Evolutionary conservation across 1,139 yeast species (phyloP), one percentile per base, ranked within the genome.

Genomic region (Hanseniaspora sp.): DNA sequence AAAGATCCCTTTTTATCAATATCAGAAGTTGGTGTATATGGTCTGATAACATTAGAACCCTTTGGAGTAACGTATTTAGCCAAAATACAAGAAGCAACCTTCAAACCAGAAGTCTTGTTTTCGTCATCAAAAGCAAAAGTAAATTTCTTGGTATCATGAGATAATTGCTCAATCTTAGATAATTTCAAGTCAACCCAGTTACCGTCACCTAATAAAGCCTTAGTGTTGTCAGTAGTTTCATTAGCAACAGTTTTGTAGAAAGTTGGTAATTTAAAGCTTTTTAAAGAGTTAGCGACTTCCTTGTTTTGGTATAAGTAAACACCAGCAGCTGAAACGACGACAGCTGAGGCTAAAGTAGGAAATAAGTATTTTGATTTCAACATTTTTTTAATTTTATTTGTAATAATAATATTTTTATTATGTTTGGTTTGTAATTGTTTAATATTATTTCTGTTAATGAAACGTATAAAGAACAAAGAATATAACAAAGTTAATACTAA

Each of bases 11-110:
- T 76, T 58, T 76, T 75, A 55, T 79, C 80, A 55, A 77, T 74
- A 64, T 84, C 87, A 38, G 86, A 78, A 55, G 83, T 76, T 56
- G 99, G 98, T 40, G 99, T 94, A 76, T 94, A 94, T 48, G 99
- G 98, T 74, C 99, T 84, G 60, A 94, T 76, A 57, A 92, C 96
- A 64, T 83, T 82, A 71, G 75, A 80, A 61, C 96, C 97, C 73
- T 87, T 87, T 57, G 80, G 78, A 56, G 92, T 83, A 56, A 83
- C 85, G 61, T 74, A 87, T 74, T 88, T 88, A 67, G 95, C 78
- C 69, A 92, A 68, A 54, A 94, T 69, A 61, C 83, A 80, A 43
- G 95, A 86, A 45, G 97, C 95, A 57, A 83, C 77, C 61, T 79
- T 74, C 63, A 92, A 77, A 33, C 99, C 99, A 46, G 88, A 76